A percentile compares a stretch with the other conserved stretches of the same genome.
Evolutionary conservation across 1,284 basidiomycete species (phyloP).

Genomic region (Lentinula novae-zelandiae): DNA sequence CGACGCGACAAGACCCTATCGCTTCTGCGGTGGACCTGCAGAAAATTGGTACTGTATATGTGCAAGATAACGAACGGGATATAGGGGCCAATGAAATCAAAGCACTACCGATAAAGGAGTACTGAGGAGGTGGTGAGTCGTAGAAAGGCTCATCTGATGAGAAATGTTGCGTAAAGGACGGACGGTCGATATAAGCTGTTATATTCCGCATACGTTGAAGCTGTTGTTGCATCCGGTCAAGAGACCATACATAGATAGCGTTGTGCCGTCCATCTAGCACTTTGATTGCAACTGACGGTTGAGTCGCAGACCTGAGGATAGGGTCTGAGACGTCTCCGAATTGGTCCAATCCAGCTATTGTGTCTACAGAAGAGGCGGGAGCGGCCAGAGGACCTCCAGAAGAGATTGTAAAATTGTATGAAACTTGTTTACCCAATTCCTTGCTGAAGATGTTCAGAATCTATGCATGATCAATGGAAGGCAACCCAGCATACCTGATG

Average conservation of each 20-base stretch:
- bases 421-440: constrained; percentile 81
- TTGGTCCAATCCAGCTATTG: constrained; percentile 84
- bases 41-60: constrained; percentile 79
- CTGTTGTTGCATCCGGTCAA: constrained; percentile 85
- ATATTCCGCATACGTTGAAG: constrained; percentile 93
- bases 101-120: constrained; percentile 89
- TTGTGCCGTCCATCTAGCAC: constrained; percentile 85
- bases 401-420: constrained; percentile 90
- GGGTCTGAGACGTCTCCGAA: constrained; percentile 91
- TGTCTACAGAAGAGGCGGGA: constrained; percentile 81
- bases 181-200: constrained; percentile 88
- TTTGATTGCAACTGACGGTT: constrained; percentile 87
- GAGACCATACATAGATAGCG: constrained; percentile 88
- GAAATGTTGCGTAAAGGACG: constrained; percentile 91
- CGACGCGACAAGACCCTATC: constrained; percentile 86
- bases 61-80: constrained; percentile 73
- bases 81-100: constrained; percentile 82
- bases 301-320: constrained; percentile 62
- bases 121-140: constrained; percentile 79
- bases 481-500: constrained; percentile 60
- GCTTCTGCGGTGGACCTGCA: constrained; percentile 91
- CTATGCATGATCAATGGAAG: too few relatives aligned
- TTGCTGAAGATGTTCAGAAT: constrained; percentile 45
- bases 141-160: constrained; percentile 92
- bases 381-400: constrained; percentile 79